These are phyloP conservation scores for Fistulifera pelliculosa DNA, from an alignment of 108 stramenopile genomes.

Conservation along the genomic window DNA sequence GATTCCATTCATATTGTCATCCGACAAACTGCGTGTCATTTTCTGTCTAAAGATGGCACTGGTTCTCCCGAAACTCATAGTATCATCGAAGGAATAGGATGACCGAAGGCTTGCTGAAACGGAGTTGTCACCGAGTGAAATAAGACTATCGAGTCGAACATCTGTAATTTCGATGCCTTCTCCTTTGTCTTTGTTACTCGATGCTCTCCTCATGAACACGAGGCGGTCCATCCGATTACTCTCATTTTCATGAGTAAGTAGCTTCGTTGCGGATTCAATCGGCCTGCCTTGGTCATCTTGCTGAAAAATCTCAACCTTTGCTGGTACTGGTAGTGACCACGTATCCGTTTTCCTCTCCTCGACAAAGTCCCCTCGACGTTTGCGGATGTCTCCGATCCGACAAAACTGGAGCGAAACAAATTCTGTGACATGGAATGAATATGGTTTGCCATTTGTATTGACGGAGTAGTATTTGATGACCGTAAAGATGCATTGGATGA, in stretches of 20 bases:
- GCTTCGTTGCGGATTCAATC: neutral
- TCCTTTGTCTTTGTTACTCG: slow-evolving; percentile 26
- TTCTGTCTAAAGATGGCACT: slow-evolving; percentile 20
- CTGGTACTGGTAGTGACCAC: neutral
- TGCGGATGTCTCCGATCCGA: neutral
- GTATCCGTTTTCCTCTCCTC: neutral
- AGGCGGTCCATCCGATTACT: neutral
- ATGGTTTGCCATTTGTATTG: slow-evolving; percentile 3
- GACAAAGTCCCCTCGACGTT: neutral
- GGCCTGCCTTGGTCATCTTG: neutral
- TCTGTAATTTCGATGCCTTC: slow-evolving; percentile 40
- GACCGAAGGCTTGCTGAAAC: neutral
- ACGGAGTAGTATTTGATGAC: slow-evolving; percentile 1
- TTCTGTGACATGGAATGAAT: neutral
- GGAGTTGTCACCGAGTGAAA: slow-evolving; percentile 2
- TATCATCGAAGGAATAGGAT: slow-evolving; percentile 25
- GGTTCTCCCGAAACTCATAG: slow-evolving; percentile 12
- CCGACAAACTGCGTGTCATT: slow-evolving; percentile 21
- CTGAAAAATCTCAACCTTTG: neutral
- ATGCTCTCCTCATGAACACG: slow-evolving; percentile 20
- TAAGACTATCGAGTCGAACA: slow-evolving; percentile 1
- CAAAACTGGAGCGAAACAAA: slow-evolving; percentile 1
- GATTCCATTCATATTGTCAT: slow-evolving; percentile 17
- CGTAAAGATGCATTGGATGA: neutral
- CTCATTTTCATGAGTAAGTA: neutral